A percentile compares a stretch with the other conserved stretches of the same genome.
These are phyloP conservation scores for Podila minutissima DNA, from an alignment of 192 early-diverging fungal species.

Conservation along the genomic window DNA sequence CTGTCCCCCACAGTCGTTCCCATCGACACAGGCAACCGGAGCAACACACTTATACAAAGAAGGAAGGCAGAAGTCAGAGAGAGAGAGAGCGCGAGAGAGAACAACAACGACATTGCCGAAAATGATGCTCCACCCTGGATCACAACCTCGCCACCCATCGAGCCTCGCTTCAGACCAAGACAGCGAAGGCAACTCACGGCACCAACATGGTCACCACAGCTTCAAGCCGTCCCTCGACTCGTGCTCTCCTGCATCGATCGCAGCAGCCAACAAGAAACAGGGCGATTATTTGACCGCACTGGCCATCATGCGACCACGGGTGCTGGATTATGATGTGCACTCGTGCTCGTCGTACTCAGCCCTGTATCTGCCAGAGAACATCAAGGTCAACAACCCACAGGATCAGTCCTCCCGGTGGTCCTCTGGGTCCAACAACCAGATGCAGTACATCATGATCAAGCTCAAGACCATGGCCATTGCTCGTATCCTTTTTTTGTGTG, in stretches of 20 bases:
- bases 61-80: no score
- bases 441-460: constrained; percentile 91
- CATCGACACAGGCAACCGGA: not conserved
- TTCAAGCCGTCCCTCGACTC: not conserved
- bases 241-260: not conserved
- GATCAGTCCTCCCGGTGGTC: constrained; percentile 96
- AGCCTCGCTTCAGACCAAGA: not conserved
- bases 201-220: not conserved
- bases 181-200: not conserved
- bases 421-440: constrained; percentile 84
- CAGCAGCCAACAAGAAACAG: constrained; percentile 18
- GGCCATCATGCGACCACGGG: constrained; percentile 47
- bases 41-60: no score
- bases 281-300: constrained; percentile 45
- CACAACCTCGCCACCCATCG: not conserved
- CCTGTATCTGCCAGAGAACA: constrained; percentile 86
- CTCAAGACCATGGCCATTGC: constrained; percentile 88
- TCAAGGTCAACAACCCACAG: constrained; percentile 81
- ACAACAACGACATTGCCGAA: not conserved
- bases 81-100: not conserved
- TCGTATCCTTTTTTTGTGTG: constrained; percentile 62
- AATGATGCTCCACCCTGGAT: constrained; percentile 52
- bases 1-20: not conserved
- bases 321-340: constrained; percentile 69
- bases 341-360: constrained; percentile 87